Evolutionary conservation across 352 stramenopile genomes (phyloP).

Genomic region (Globisporangium irregulare): DNA sequence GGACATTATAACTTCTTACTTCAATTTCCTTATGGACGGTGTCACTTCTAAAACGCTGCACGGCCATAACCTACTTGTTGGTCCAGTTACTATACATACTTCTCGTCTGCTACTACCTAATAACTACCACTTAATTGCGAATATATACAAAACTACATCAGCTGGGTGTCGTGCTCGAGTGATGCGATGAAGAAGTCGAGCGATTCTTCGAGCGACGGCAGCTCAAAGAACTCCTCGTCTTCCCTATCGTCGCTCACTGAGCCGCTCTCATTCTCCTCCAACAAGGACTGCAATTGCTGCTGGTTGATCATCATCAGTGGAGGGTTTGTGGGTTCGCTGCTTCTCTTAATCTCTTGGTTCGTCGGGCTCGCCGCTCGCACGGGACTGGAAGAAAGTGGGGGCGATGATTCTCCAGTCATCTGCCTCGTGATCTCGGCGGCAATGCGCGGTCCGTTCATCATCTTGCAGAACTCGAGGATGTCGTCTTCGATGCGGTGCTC

Average conservation of each 20-base stretch:
- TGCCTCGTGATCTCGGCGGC: conserved; percentile 5
- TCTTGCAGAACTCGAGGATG: conserved; percentile 5
- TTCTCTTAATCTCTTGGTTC: background rate
- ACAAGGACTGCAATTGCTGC: background rate
- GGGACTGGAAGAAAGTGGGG: background rate
- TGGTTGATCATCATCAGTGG: background rate
- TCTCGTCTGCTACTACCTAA: background rate
- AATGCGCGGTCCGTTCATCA: conserved; percentile 23
- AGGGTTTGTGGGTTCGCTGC: background rate
- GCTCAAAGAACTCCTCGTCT: conserved; percentile 19
- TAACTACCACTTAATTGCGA: too few species aligned
- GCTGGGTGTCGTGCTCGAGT: conserved; percentile 27
- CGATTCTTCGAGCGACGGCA: conserved; percentile 48
- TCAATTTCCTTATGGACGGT: too few species aligned
- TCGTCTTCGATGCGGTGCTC: conserved; percentile 21
- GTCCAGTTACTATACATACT: background rate
- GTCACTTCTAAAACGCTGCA: too few species aligned
- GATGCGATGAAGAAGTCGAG: conserved; percentile 55
- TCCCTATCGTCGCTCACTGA: background rate
- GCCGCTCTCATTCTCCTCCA: background rate
- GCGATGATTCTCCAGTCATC: background rate
- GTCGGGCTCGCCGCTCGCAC: background rate
- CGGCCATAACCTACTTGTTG: too few species aligned
- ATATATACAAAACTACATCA: background rate
- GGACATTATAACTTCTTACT: too few species aligned